These are phyloP conservation scores for Lachnellula arida DNA, from an alignment of 2,329 filamentous ascomycete genomes.

Conservation along the genomic window DNA sequence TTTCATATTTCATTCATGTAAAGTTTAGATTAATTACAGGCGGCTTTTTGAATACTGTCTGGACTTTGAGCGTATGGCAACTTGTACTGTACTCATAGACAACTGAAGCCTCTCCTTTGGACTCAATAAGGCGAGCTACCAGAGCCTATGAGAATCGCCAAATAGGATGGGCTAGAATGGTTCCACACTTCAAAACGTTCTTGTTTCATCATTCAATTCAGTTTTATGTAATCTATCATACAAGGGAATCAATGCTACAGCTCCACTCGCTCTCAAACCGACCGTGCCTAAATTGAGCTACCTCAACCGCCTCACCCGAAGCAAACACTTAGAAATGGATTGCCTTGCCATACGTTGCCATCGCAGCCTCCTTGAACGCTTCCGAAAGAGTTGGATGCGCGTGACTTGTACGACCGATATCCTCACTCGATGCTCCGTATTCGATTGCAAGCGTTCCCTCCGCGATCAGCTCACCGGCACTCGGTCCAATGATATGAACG, in stretches of 20 bases:
- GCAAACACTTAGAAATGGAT: slow-evolving; percentile 74
- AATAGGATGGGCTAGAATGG: no score
- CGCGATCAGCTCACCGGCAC: slow-evolving; percentile 98
- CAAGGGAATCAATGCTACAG: slow-evolving; percentile 20
- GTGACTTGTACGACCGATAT: slow-evolving; percentile 91
- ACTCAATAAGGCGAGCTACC: no score
- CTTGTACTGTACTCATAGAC: no score
- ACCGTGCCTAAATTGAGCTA: slow-evolving; percentile 3
- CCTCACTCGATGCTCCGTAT: slow-evolving; percentile 93
- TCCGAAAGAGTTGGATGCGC: slow-evolving; percentile 84
- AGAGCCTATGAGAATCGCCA: no score
- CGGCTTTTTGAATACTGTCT: no score
- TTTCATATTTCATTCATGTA: not conserved
- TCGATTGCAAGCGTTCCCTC: slow-evolving; percentile 93
- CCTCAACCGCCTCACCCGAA: not conserved
- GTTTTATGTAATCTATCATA: slow-evolving; percentile 28
- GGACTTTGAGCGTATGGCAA: no score
- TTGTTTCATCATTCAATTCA: slow-evolving; percentile 3
- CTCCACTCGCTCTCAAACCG: not conserved
- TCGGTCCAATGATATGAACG: slow-evolving; percentile 92
- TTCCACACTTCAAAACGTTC: no score
- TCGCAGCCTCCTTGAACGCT: slow-evolving; percentile 99
- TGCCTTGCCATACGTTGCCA: slow-evolving; percentile 92
- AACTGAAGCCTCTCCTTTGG: no score
- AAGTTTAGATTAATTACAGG: not conserved